Conservation (phyloP, 495 filamentous ascomycete genomes). For the Lentithecium fluviatile region DNA sequence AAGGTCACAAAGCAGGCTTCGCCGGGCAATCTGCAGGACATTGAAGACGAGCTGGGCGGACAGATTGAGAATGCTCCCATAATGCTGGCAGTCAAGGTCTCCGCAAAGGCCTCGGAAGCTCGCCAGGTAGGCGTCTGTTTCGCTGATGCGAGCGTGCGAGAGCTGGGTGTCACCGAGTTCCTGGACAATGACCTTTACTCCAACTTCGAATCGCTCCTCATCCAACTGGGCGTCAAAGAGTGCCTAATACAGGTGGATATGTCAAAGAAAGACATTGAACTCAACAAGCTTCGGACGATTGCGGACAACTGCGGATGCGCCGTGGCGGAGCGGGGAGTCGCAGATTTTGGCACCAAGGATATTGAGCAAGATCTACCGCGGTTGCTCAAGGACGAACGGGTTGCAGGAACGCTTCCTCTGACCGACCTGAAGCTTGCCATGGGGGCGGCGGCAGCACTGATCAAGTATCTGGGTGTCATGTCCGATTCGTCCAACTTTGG, state of each 20-base stretch:
- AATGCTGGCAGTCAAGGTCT: conserved; percentile 90
- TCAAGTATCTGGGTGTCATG: conserved; percentile 91
- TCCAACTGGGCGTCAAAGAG: conserved; percentile 94
- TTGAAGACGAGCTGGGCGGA: conserved; percentile 92
- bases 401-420: conserved; percentile 75
- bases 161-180: conserved; percentile 96
- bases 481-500: conserved; percentile 92
- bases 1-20: conserved; percentile 84
- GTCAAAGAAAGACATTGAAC: conserved; percentile 80
- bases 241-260: conserved; percentile 76
- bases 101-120: conserved; percentile 78
- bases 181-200: conserved; percentile 97
- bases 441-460: conserved; percentile 88
- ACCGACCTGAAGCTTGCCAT: conserved; percentile 96
- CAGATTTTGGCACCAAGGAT: conserved; percentile 84
- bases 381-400: conserved; percentile 79
- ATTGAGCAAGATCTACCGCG: conserved; percentile 93
- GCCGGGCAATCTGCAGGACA: conserved; percentile 93
- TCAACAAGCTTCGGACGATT: conserved; percentile 81
- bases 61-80: conserved; percentile 87
- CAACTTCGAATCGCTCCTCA: conserved; percentile 94
- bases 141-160: conserved; percentile 93
- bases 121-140: conserved; percentile 93
- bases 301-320: conserved; percentile 90
- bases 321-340: conserved; percentile 69